These are phyloP conservation scores for Ascochyta rabiei DNA, from an alignment of 2,329 filamentous ascomycete genomes.

Conservation along the genomic window DNA sequence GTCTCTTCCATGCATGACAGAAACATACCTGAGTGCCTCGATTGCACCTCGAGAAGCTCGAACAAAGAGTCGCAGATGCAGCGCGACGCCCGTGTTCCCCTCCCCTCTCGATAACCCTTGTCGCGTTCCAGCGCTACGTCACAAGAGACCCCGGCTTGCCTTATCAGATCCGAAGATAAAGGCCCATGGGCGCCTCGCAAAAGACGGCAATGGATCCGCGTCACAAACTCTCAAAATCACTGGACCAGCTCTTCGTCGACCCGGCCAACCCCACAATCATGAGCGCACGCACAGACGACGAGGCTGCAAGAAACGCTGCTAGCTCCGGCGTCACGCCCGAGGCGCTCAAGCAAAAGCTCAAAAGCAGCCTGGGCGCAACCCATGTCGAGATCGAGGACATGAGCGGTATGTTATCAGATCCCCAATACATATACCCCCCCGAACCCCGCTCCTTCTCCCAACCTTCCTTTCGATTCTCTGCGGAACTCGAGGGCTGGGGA, in stretches of 20 bases:
- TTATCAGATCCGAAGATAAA: conserved; percentile 46
- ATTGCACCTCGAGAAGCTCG: not conserved
- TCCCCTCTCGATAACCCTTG: conserved; percentile 18
- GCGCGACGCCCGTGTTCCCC: not conserved
- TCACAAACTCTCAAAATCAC: conserved; percentile 43
- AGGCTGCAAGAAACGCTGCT: conserved; percentile 59
- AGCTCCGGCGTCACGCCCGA: conserved; percentile 72
- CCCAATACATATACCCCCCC: not conserved
- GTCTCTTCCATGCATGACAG: not conserved
- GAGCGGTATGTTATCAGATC: conserved; percentile 67
- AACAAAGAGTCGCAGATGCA: not conserved
- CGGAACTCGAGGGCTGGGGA: too few species aligned
- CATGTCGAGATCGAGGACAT: conserved; percentile 91
- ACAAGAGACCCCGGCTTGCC: not conserved
- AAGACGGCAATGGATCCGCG: conserved; percentile 38
- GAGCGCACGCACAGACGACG: conserved; percentile 52
- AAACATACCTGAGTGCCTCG: not conserved
- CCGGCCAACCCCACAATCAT: conserved; percentile 34
- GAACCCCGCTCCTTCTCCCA: too few species aligned
- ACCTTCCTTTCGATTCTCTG: too few species aligned
- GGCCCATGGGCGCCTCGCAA: conserved; percentile 13
- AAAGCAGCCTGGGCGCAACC: conserved; percentile 71
- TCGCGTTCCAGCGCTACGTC: conserved; percentile 2
- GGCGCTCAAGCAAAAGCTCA: conserved; percentile 71
- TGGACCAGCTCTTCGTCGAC: conserved; percentile 29